Conservation (phyloP, 129 eudicot species). For the Deinandra increscens region DNA sequence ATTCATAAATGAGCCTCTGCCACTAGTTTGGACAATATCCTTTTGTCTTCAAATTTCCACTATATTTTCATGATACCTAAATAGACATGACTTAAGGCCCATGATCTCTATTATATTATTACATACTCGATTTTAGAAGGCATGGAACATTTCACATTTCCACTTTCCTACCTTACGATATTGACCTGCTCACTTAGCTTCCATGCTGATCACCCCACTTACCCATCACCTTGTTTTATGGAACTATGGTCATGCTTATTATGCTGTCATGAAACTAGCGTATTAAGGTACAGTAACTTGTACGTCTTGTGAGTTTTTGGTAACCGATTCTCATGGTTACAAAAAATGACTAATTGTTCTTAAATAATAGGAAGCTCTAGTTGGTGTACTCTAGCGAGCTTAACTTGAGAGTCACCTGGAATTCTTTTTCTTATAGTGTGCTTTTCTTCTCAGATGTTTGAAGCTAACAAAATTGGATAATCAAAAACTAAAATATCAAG, state of each 20-base stretch:
- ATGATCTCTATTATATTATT: no score
- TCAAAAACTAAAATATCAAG: background rate
- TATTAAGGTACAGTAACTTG: no score
- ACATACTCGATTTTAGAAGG: no score
- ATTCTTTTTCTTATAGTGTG: background rate
- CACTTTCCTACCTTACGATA: background rate
- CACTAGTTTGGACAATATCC: no score
- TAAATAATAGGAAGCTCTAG: background rate
- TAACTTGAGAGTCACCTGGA: background rate
- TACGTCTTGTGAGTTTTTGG: no score
- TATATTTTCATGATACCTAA: no score
- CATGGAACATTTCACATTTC: no score
- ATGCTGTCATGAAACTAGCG: background rate
- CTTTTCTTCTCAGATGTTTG: constrained; percentile 9
- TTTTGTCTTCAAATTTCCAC: no score
- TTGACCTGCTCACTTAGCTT: background rate
- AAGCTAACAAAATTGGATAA: background rate
- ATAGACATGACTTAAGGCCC: no score
- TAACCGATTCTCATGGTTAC: background rate
- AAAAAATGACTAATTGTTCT: background rate
- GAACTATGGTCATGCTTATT: background rate
- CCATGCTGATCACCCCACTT: background rate
- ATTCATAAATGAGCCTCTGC: no score
- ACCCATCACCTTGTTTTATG: background rate
- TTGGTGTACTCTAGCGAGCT: background rate